A percentile compares a stretch with the other conserved stretches of the same genome.
These are phyloP conservation scores for Coelastrella sp. DNA, from an alignment of 139 green algal genomes.

Conservation along the genomic window DNA sequence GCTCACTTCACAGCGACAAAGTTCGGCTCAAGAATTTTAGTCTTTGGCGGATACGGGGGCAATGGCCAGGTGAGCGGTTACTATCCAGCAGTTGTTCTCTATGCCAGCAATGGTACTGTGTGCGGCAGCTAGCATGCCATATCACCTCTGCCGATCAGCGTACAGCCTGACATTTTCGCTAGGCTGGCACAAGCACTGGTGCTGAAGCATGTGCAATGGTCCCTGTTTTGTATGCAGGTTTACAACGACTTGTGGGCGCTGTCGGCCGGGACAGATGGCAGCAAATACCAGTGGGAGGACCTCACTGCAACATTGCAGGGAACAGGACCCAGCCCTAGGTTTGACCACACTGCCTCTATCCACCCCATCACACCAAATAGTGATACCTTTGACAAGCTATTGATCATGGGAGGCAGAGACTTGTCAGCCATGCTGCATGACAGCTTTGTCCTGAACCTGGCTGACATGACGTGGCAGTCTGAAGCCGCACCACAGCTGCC, in stretches of 20 bases:
- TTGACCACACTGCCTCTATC: slow-evolving; percentile 76
- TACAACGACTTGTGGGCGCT: slow-evolving; percentile 87
- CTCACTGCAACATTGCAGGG: slow-evolving; percentile 57
- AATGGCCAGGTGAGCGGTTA: slow-evolving; percentile 57
- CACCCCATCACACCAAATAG: slow-evolving; percentile 76
- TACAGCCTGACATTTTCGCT: too few relatives aligned
- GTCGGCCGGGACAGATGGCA: slow-evolving; percentile 48
- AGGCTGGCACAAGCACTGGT: too few relatives aligned
- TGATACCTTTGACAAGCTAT: slow-evolving; percentile 72
- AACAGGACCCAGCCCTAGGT: slow-evolving; percentile 68
- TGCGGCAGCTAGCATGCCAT: too few relatives aligned
- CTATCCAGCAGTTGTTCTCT: background rate
- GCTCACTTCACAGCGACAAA: slow-evolving; percentile 81
- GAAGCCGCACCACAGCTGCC: slow-evolving; percentile 64
- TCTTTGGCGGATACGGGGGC: slow-evolving; percentile 89
- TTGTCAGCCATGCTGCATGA: slow-evolving; percentile 81
- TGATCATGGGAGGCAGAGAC: slow-evolving; percentile 89
- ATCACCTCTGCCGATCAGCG: too few relatives aligned
- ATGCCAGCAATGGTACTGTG: background rate
- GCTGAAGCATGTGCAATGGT: too few relatives aligned
- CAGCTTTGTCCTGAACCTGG: slow-evolving; percentile 83
- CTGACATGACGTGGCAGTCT: slow-evolving; percentile 76
- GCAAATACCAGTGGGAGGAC: slow-evolving; percentile 66
- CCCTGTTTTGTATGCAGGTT: slow-evolving; percentile 45
- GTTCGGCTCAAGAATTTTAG: slow-evolving; percentile 72